A percentile compares a stretch with the other conserved stretches of the same genome.
These are phyloP conservation scores for Saccharomyces hybrid DNA, from an alignment of 1,139 yeast genomes.

Conservation along the genomic window DNA sequence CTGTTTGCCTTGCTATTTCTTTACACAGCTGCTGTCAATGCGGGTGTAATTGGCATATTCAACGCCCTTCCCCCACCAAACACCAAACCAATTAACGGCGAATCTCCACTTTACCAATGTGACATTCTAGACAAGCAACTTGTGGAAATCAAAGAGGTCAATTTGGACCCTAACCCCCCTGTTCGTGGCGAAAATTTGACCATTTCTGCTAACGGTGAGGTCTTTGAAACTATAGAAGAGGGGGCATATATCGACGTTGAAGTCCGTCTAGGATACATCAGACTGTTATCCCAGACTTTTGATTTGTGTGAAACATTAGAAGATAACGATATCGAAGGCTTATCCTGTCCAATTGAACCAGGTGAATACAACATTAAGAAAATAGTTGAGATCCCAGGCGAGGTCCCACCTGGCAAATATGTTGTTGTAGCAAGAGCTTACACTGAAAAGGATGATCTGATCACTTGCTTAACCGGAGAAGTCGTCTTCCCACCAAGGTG, in stretches of 20 bases:
- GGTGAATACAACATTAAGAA: slow-evolving; percentile 64
- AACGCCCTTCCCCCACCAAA: not conserved
- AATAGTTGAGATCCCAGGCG: slow-evolving; percentile 75
- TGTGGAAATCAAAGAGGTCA: slow-evolving; percentile 51
- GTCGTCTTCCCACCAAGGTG: slow-evolving; percentile 46
- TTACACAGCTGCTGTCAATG: not conserved
- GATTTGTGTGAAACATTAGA: slow-evolving; percentile 84
- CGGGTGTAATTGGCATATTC: not conserved
- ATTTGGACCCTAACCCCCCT: slow-evolving; percentile 81
- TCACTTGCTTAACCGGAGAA: slow-evolving; percentile 79
- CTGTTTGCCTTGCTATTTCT: not conserved
- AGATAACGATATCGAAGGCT: slow-evolving; percentile 58
- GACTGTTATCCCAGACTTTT: slow-evolving; percentile 73
- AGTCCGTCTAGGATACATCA: slow-evolving; percentile 86
- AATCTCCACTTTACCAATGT: slow-evolving; percentile 74
- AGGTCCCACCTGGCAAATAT: slow-evolving; percentile 93
- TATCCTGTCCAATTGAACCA: slow-evolving; percentile 63
- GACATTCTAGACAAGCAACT: slow-evolving; percentile 57
- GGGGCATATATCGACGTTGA: slow-evolving; percentile 94
- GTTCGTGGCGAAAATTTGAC: slow-evolving; percentile 70
- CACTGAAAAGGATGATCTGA: slow-evolving; percentile 68
- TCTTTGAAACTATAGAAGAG: slow-evolving; percentile 50
- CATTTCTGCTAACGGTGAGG: slow-evolving; percentile 61
- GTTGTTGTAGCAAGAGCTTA: slow-evolving; percentile 81
- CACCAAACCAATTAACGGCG: slow-evolving; percentile 78